Percentiles rank a stretch among this genome's conserved stretches.
Evolutionary conservation across 2,329 filamentous ascomycete species (phyloP).

Genomic region (Ascochyta lentis): DNA sequence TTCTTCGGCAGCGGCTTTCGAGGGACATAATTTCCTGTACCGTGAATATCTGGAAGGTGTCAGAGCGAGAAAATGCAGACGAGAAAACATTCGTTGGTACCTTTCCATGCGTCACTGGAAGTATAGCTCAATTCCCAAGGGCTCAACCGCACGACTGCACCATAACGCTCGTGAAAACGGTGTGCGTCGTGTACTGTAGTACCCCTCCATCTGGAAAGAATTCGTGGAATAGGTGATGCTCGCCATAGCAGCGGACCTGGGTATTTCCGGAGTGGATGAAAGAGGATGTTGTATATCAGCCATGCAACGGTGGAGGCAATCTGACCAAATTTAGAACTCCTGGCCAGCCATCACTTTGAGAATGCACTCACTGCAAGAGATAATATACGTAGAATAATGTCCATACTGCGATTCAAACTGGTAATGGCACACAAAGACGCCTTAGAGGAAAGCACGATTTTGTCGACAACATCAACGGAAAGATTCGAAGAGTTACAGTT

Average conservation of each 20-base stretch:
- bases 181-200: neutral
- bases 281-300: neutral
- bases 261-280: neutral
- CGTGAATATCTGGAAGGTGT: too few species aligned
- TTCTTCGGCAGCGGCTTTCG: too few species aligned
- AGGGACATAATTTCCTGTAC: too few species aligned
- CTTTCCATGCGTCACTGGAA: slow-evolving; percentile 15
- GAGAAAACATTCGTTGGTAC: neutral
- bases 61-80: neutral
- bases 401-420: neutral
- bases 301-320: neutral
- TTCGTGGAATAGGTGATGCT: neutral
- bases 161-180: slow-evolving; percentile 17
- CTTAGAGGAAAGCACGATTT: neutral
- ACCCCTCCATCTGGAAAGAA: neutral
- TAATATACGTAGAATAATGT: neutral
- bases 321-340: neutral
- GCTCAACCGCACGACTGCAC: slow-evolving; percentile 16
- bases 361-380: neutral
- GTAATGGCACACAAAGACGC: neutral
- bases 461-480: neutral
- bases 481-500: neutral
- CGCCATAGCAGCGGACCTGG: neutral
- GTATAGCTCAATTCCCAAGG: slow-evolving; percentile 16
- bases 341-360: neutral